phyloP scores from a whole-genome alignment of 2,329 filamentous ascomycete species.

The Pseudocercospora pini-densiflorae region DNA sequence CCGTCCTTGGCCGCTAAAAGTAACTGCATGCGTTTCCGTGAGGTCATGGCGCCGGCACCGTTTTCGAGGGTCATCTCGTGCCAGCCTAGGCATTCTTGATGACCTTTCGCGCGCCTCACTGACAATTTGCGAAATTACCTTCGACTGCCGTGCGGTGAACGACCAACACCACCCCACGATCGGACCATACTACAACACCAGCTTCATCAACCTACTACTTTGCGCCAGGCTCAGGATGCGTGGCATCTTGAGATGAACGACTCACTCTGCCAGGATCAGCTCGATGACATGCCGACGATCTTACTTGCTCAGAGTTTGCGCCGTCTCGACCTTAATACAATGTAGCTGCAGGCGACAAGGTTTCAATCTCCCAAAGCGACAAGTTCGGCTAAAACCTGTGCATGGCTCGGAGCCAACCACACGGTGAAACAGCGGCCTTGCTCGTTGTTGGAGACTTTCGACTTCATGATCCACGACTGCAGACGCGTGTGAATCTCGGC shows the following conservation, averaged over 20 bases:
- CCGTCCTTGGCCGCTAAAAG: background rate
- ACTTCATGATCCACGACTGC: constrained; percentile 10
- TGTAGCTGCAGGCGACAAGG: constrained; percentile 15
- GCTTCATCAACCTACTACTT: background rate
- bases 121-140: background rate
- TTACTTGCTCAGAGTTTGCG: constrained; percentile 8
- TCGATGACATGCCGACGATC: constrained; percentile 6
- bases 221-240: background rate
- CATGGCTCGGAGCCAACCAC: constrained; percentile 20
- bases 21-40: background rate
- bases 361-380: constrained; percentile 12
- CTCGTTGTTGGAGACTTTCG: constrained; percentile 12
- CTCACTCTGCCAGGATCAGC: background rate
- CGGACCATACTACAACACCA: background rate
- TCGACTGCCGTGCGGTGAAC: background rate
- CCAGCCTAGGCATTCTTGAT: background rate
- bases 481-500: constrained; percentile 21
- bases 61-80: background rate
- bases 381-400: constrained; percentile 16
- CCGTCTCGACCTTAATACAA: constrained; percentile 9
- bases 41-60: background rate
- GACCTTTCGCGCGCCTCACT: background rate
- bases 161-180: background rate
- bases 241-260: background rate
- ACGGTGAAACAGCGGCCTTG: constrained; percentile 21